Percentiles rank a stretch among this genome's conserved stretches.
These are phyloP conservation scores for Didymella exigua DNA, from an alignment of 2,329 filamentous ascomycete species.

Conservation along the genomic window DNA sequence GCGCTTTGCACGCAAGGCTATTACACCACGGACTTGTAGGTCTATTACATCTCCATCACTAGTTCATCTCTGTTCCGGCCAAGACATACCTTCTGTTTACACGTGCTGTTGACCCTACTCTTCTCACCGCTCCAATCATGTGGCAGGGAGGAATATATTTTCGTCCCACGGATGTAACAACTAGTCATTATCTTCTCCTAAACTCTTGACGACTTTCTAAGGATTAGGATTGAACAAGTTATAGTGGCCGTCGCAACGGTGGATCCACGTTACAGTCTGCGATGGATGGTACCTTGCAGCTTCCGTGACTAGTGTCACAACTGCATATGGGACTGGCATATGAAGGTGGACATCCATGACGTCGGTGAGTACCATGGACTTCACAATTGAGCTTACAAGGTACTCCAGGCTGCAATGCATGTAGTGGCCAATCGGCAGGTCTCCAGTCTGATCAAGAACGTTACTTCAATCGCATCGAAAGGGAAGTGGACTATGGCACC, in stretches of 20 bases:
- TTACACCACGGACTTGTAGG: slow-evolving; percentile 25
- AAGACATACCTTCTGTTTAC: neutral
- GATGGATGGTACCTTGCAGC: slow-evolving; percentile 31
- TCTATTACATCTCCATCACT: slow-evolving; percentile 34
- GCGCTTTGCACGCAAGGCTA: slow-evolving; percentile 14
- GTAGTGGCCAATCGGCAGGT: slow-evolving; percentile 31
- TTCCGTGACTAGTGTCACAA: slow-evolving; percentile 20
- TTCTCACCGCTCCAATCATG: neutral
- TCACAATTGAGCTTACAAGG: neutral
- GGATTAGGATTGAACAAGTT: neutral
- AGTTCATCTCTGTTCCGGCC: neutral
- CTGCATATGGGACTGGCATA: slow-evolving; percentile 5
- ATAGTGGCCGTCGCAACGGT: neutral
- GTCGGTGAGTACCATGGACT: slow-evolving; percentile 1
- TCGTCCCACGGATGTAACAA: neutral
- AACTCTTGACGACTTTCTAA: neutral
- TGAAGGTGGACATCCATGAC: slow-evolving; percentile 8
- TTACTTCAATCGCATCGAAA: slow-evolving; percentile 24
- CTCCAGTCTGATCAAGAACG: slow-evolving; percentile 22
- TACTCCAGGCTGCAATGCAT: neutral
- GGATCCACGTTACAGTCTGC: slow-evolving; percentile 11
- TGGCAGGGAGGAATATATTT: neutral
- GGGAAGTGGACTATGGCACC: slow-evolving; percentile 20
- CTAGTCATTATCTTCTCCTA: neutral
- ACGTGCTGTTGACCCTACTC: neutral